Conservation (phyloP, 805 yeast species). For the Ogataea nonfermentans region DNA sequence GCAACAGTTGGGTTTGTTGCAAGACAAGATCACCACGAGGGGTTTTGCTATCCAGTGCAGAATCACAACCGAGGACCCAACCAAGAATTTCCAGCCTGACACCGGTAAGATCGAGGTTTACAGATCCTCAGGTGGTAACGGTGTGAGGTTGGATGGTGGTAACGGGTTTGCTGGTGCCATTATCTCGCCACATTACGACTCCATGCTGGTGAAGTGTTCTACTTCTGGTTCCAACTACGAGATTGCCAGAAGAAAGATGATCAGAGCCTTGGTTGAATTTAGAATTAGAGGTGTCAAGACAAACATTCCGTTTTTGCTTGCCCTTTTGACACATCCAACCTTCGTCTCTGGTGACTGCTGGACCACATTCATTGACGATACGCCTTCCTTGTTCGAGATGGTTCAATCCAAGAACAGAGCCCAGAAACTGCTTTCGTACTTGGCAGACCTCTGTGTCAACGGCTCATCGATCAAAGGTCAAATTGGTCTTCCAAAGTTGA, state of each 20-base stretch:
- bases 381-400: conserved; percentile 94
- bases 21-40: conserved; percentile 91
- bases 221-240: conserved; percentile 97
- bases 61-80: conserved; percentile 97
- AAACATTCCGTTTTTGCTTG: conserved; percentile 92
- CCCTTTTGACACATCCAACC: conserved; percentile 85
- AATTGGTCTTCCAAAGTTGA: conserved; percentile 83
- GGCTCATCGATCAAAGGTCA: conserved; percentile 97
- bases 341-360: conserved; percentile 87
- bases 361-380: conserved; percentile 98
- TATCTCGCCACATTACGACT: conserved; percentile 95
- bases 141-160: conserved; percentile 98
- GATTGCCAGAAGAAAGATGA: conserved; percentile 96
- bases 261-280: conserved; percentile 93
- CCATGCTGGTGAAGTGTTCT: conserved; percentile 96
- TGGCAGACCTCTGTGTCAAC: conserved; percentile 92
- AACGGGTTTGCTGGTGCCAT: conserved; percentile 97
- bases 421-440: conserved; percentile 83
- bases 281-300: conserved; percentile 99
- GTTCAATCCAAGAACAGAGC: conserved; percentile 95
- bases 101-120: conserved; percentile 98
- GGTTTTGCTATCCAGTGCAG: conserved; percentile 99
- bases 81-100: conserved; percentile 96
- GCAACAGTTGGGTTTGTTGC: conserved; percentile 86
- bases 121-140: conserved; percentile 99